phyloP scores from a whole-genome alignment of 805 yeast species.

The Ogataea neopini region DNA sequence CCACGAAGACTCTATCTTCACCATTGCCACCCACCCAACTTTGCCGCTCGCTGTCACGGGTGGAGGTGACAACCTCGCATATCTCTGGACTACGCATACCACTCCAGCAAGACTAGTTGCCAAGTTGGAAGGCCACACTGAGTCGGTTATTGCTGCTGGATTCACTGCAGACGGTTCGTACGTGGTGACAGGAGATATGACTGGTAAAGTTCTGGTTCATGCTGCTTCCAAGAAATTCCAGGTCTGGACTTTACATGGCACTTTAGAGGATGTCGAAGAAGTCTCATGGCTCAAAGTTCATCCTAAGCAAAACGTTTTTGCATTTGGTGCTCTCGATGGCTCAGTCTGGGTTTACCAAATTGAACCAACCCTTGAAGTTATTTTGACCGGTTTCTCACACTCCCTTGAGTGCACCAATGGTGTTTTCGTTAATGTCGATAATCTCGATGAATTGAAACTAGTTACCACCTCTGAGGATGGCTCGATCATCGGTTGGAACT shows the following conservation, averaged over 20 bases:
- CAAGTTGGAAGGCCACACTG: slow-evolving; percentile 78
- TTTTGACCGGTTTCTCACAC: slow-evolving; percentile 81
- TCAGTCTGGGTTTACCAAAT: slow-evolving; percentile 92
- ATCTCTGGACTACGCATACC: slow-evolving; percentile 89
- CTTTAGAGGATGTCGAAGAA: slow-evolving; percentile 87
- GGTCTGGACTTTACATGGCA: slow-evolving; percentile 70
- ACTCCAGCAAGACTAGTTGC: slow-evolving; percentile 81
- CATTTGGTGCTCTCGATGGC: slow-evolving; percentile 91
- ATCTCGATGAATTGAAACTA: slow-evolving; percentile 60
- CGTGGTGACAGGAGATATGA: slow-evolving; percentile 92
- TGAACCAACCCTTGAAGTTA: slow-evolving; percentile 60
- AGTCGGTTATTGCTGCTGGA: slow-evolving; percentile 81
- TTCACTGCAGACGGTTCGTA: slow-evolving; percentile 83
- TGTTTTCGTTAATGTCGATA: slow-evolving; percentile 61
- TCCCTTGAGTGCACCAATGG: slow-evolving; percentile 81
- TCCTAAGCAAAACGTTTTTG: slow-evolving; percentile 75
- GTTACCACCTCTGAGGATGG: slow-evolving; percentile 86
- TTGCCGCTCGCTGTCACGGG: slow-evolving; percentile 89
- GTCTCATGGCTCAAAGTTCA: slow-evolving; percentile 81
- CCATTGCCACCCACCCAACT: slow-evolving; percentile 79
- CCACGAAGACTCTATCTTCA: slow-evolving; percentile 85
- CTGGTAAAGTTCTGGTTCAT: slow-evolving; percentile 77
- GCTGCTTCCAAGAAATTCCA: slow-evolving; percentile 76
- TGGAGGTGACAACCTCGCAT: slow-evolving; percentile 91
- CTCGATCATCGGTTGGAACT: slow-evolving; percentile 84